Evolutionary conservation across 1,284 basidiomycete species (phyloP), one percentile per base, ranked within the genome.

Genomic region (Sanghuangporus baumii): DNA sequence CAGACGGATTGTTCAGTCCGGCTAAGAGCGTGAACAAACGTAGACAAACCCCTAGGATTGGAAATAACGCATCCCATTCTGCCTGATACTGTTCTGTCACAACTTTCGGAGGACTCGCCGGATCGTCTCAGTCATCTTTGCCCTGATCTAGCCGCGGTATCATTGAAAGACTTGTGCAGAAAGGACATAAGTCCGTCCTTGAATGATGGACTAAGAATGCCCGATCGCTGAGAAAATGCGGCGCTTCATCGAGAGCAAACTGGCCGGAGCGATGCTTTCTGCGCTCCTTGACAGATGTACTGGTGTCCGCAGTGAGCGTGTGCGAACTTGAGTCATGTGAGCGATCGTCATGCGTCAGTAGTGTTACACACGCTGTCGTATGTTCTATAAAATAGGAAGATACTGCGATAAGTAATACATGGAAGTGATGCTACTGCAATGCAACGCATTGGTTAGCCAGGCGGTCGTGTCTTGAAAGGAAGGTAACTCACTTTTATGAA

Each of bases 401-500:
- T 48, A 16, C 9, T 18, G 23, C 26, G 16, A 20, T 48, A 16
- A 20, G 47, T 20, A 23, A 16, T 48, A 54, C 26, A 54, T 34
- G 14, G 11, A 6, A 18, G 14, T 31, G 26, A 40, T 59, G 18
- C 16, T 51, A 59, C 57, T 59, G 57, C 37, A 40, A 26, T 8
- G 38, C 5, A 40, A 48, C 16, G 6, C 47, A 7, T 34, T 7
- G 18, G 3, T 38, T 31, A 34, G 43, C 12, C n/a, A 59, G 4
- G 6, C n/a, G 18, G 26, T 9, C 18, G 2, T 12, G n/a, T 14
- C 16, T n/a, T 31, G 26, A 43, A 40, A 23, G 20, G 6, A 8
- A 57, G 8, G 20, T 23, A 58, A 60, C 71, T 63, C 69, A 84
- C 85, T 79, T 90, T 90, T 74, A 90, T 88, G 67, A 90, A 90